A percentile compares a stretch with the other conserved stretches of the same genome.
phyloP scores from a whole-genome alignment of 176 grass and related monocot species.

The Thalia dealbata region DNA sequence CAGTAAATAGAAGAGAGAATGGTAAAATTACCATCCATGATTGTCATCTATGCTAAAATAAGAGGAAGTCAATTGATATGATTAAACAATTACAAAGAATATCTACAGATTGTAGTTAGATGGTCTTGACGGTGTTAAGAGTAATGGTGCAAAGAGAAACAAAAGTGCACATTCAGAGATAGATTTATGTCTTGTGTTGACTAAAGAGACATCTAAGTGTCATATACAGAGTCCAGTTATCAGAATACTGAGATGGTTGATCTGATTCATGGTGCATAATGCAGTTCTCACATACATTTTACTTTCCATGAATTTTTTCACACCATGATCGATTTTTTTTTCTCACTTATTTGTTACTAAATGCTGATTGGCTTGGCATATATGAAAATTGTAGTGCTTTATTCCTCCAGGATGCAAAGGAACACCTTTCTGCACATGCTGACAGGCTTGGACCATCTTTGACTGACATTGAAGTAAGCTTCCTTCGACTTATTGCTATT shows the following conservation, averaged over 20 bases:
- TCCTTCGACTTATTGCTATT: not conserved
- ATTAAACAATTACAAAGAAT: no score
- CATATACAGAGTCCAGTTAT: not conserved
- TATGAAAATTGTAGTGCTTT: not conserved
- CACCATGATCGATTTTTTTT: not conserved
- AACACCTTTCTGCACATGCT: conserved; percentile 86
- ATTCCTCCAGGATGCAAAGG: conserved; percentile 77
- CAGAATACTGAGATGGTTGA: not conserved
- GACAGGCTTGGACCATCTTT: conserved; percentile 88
- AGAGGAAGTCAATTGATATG: no score
- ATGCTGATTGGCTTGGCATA: not conserved
- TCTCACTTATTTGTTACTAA: not conserved
- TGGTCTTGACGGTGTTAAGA: no score
- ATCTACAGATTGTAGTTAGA: no score
- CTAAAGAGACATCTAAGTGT: not conserved
- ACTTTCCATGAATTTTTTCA: not conserved
- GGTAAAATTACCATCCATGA: no score
- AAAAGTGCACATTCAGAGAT: no score
- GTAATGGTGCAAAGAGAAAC: no score
- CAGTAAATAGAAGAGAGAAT: no score
- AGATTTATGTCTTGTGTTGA: no score
- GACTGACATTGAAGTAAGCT: conserved; percentile 82
- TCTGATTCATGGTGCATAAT: not conserved
- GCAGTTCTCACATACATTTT: not conserved
- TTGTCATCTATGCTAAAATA: no score